Evolutionary conservation across 2,329 filamentous ascomycete genomes (phyloP).

Genomic region (Ceratocystiopsis minuta): DNA sequence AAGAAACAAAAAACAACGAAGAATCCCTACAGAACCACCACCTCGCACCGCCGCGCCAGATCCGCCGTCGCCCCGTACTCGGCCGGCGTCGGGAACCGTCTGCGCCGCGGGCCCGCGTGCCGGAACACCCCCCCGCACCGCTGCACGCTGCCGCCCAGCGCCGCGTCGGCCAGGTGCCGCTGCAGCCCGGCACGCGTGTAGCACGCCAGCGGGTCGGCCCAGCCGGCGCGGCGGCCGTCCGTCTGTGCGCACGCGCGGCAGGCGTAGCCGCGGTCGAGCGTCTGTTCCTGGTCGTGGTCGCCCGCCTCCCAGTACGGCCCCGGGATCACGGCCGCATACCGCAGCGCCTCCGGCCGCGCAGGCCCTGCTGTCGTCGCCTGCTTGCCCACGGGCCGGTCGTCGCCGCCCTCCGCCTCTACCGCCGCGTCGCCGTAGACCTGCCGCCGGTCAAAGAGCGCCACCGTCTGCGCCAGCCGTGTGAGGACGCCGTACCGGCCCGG

Average conservation of each 20-base stretch:
- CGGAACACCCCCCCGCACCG: not conserved
- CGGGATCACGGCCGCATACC: slow-evolving; percentile 8
- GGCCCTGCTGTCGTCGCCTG: not conserved
- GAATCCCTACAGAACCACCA: not conserved
- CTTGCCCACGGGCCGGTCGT: not conserved
- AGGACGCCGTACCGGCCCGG: slow-evolving; percentile 8
- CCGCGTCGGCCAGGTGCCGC: slow-evolving; percentile 6
- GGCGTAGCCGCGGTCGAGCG: slow-evolving; percentile 5
- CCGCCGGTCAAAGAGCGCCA: slow-evolving; percentile 7
- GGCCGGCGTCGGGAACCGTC: slow-evolving; percentile 4
- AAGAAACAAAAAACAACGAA: no score
- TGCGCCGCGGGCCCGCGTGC: slow-evolving; percentile 2
- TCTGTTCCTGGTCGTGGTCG: not conserved
- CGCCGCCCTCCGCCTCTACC: not conserved
- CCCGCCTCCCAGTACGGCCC: slow-evolving; percentile 6
- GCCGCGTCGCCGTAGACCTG: not conserved
- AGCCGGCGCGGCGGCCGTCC: slow-evolving; percentile 3
- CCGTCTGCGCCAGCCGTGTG: slow-evolving; percentile 3
- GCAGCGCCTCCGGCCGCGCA: slow-evolving; percentile 4
- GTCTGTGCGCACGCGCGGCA: slow-evolving; percentile 8
- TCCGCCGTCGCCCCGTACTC: slow-evolving; percentile 7
- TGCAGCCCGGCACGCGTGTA: slow-evolving; percentile 7
- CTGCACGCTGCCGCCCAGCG: slow-evolving; percentile 7
- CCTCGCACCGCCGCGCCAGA: slow-evolving; percentile 6
- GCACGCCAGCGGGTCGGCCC: slow-evolving; percentile 7